phyloP scores from a whole-genome alignment of 2,329 filamentous ascomycete species.

The Phialophora expanda region DNA sequence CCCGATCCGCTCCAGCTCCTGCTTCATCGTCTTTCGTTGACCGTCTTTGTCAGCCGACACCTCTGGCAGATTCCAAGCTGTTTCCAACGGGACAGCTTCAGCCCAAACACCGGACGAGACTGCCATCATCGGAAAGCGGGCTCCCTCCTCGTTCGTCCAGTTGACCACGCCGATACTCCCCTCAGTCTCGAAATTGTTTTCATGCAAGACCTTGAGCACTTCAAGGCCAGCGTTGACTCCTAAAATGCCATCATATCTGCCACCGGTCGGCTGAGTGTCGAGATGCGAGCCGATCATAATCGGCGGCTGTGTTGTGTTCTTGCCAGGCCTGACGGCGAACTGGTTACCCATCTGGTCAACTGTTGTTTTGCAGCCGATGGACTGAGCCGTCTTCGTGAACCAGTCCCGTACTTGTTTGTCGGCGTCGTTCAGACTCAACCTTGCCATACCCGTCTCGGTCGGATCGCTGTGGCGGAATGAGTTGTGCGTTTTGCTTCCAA shows the following conservation, averaged over 20 bases:
- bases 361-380: constrained; percentile 69
- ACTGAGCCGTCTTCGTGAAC: constrained; percentile 69
- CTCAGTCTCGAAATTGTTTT: constrained; percentile 70
- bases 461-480: constrained; percentile 25
- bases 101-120: constrained; percentile 78
- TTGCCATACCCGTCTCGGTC: constrained; percentile 67
- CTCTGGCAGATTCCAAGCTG: constrained; percentile 66
- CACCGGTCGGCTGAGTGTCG: constrained; percentile 58
- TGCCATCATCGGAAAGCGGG: constrained; percentile 78
- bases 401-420: constrained; percentile 76
- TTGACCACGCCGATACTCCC: constrained; percentile 76
- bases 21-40: constrained; percentile 60
- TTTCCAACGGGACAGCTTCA: constrained; percentile 66
- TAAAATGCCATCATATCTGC: constrained; percentile 76
- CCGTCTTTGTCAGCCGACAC: constrained; percentile 54
- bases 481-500: background rate
- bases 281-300: constrained; percentile 74
- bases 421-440: constrained; percentile 71
- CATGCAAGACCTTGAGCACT: constrained; percentile 70
- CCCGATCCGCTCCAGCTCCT: constrained; percentile 72
- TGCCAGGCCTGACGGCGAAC: constrained; percentile 72
- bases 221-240: constrained; percentile 76
- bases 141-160: constrained; percentile 84
- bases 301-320: constrained; percentile 61
- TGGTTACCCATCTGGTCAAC: constrained; percentile 81